A percentile compares a stretch with the other conserved stretches of the same genome.
Conservation (phyloP, 1,139 yeast species). For the Entelexis paramagnoliae region DNA sequence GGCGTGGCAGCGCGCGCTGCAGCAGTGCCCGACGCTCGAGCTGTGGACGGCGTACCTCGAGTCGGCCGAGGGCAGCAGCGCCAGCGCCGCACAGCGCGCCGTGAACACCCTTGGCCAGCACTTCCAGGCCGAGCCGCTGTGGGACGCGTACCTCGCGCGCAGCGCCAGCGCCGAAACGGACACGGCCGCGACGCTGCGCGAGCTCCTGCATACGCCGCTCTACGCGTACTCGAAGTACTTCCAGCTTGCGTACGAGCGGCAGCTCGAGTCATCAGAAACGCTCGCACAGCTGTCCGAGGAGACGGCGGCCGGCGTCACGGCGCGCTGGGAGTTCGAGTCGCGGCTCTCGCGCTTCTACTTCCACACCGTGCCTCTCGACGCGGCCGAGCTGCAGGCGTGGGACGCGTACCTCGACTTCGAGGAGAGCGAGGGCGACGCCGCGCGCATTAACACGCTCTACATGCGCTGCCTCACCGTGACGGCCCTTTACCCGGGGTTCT, state of each 20-base stretch:
- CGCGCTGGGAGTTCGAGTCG: conserved; percentile 56
- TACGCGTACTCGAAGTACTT: conserved; percentile 61
- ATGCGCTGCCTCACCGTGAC: conserved; percentile 41
- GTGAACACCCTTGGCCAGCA: no score
- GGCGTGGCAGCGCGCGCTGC: conserved; percentile 48
- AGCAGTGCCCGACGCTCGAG: conserved; percentile 44
- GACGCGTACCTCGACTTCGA: conserved; percentile 49
- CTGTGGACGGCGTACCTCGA: conserved; percentile 59
- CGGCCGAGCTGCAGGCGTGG: conserved; percentile 52
- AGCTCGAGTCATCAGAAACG: conserved; percentile 24
- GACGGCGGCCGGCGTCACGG: conserved; percentile 51
- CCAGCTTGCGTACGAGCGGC: conserved; percentile 26
- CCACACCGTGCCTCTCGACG: conserved; percentile 39
- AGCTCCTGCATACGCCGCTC: conserved; percentile 57
- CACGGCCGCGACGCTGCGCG: conserved; percentile 14
- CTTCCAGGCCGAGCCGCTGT: conserved; percentile 61
- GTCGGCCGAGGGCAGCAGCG: conserved; percentile 1
- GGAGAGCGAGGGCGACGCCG: conserved; percentile 33
- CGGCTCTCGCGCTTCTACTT: conserved; percentile 44
- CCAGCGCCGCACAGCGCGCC: conserved; percentile 21
- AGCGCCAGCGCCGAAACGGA: neutral
- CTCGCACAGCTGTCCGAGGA: conserved; percentile 44
- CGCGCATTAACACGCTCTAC: conserved; percentile 39
- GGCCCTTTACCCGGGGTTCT: conserved; percentile 42
- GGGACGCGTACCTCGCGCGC: conserved; percentile 38